Conservation (phyloP, 2,329 filamentous ascomycete genomes). For the Delphinella strobiligena region DNA sequence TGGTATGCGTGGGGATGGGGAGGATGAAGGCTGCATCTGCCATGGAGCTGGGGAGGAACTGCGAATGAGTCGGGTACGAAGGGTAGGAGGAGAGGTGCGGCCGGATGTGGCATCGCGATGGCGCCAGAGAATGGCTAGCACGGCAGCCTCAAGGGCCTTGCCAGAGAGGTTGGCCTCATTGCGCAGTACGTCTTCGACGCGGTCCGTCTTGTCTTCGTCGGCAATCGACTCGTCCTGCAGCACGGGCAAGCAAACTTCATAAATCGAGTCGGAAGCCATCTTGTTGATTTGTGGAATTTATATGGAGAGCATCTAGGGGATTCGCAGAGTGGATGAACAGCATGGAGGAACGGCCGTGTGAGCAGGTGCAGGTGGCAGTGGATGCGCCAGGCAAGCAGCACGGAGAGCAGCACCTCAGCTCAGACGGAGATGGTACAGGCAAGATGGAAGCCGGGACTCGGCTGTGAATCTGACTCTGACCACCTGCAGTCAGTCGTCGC, state of each 20-base stretch:
- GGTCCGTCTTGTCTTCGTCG: constrained; percentile 92
- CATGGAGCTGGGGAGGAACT: constrained; percentile 87
- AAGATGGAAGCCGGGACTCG: too few relatives aligned
- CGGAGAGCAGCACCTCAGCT: too few relatives aligned
- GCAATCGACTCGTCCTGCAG: constrained; percentile 72
- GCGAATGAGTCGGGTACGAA: constrained; percentile 80
- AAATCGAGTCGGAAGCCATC: constrained; percentile 89
- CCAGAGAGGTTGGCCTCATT: constrained; percentile 59
- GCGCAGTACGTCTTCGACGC: constrained; percentile 72
- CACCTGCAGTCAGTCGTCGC: too few relatives aligned
- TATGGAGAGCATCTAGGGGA: background rate
- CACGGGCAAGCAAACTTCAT: constrained; percentile 81
- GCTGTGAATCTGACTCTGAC: too few relatives aligned
- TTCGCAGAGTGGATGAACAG: too few relatives aligned
- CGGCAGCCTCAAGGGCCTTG: constrained; percentile 71
- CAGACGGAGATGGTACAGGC: too few relatives aligned
- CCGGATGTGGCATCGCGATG: constrained; percentile 52
- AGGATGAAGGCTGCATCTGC: constrained; percentile 63
- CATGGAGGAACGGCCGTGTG: background rate
- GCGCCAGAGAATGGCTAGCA: constrained; percentile 84
- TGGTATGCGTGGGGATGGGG: constrained; percentile 68
- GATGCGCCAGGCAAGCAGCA: background rate
- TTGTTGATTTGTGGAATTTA: too few relatives aligned
- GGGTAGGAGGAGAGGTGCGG: constrained; percentile 64
- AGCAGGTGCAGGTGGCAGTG: background rate